Evolutionary conservation across 2,329 filamentous ascomycete species (phyloP).

Genomic region (Sphaceloma murrayae): DNA sequence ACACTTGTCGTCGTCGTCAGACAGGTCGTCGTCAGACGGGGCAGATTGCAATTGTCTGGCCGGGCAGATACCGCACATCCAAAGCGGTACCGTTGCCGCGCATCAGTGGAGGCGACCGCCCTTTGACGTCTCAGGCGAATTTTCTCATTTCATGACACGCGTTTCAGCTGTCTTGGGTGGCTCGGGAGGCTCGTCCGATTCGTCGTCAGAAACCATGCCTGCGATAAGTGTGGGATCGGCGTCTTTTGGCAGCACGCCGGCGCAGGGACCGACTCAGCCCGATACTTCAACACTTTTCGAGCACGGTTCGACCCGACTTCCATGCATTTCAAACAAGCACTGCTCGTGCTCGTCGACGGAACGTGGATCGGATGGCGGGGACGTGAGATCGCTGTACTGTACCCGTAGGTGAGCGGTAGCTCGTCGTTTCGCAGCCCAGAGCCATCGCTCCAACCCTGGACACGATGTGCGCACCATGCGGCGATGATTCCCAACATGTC

Average conservation of each 20-base stretch:
- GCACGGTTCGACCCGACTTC: too few relatives aligned
- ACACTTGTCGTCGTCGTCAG: too few relatives aligned
- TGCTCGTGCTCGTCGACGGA: neutral
- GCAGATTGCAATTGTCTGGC: constrained; percentile 2
- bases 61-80: constrained; percentile 10
- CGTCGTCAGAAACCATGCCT: constrained; percentile 2
- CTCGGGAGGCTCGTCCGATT: constrained; percentile 8
- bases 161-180: constrained; percentile 6
- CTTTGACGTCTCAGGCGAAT: neutral
- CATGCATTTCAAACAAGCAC: too few relatives aligned
- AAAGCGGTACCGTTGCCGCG: neutral
- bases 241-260: constrained; percentile 1
- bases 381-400: neutral
- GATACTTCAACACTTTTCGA: neutral
- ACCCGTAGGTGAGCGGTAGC: too few relatives aligned
- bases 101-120: constrained; percentile 12
- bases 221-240: neutral
- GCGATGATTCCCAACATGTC: too few relatives aligned
- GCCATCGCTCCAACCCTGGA: too few relatives aligned
- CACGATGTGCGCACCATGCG: too few relatives aligned
- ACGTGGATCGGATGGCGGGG: constrained; percentile 9
- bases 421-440: constrained; percentile 1
- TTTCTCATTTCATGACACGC: constrained; percentile 4
- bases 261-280: constrained; percentile 1
- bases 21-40: too few relatives aligned